Percentiles rank a stretch among this genome's conserved stretches.
These are phyloP conservation scores for Amborella trichopoda DNA, from an alignment of 164 flowering plant genomes.

Conservation along the genomic window DNA sequence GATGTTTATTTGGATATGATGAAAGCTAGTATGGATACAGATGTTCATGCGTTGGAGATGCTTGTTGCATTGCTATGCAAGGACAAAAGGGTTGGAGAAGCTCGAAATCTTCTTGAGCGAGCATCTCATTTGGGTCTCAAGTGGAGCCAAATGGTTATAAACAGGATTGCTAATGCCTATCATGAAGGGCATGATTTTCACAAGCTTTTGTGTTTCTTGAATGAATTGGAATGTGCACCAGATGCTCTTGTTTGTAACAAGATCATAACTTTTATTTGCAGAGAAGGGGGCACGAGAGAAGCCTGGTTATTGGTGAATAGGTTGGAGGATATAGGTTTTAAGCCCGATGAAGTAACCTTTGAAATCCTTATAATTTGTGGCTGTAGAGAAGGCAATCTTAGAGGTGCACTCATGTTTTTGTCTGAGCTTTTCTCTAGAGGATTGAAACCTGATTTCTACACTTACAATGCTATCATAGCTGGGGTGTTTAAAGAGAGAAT, in stretches of 20 bases:
- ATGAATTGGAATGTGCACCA: conserved; percentile 33
- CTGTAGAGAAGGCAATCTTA: conserved; percentile 56
- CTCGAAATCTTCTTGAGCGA: conserved; percentile 49
- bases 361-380: conserved; percentile 59
- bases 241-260: conserved; percentile 41
- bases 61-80: conserved; percentile 35
- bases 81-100: conserved; percentile 53
- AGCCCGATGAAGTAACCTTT: conserved; percentile 54
- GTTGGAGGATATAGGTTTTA: conserved; percentile 43
- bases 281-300: conserved; percentile 31
- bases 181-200: conserved; percentile 64
- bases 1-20: conserved; percentile 40
- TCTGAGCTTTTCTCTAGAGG: conserved; percentile 52
- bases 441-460: conserved; percentile 36
- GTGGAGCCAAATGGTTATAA: conserved; percentile 27
- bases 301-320: conserved; percentile 38
- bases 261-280: conserved; percentile 39
- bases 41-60: conserved; percentile 18
- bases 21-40: conserved; percentile 22
- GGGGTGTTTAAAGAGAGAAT: conserved; percentile 49
- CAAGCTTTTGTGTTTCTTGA: conserved; percentile 47
- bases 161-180: conserved; percentile 50
- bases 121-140: conserved; percentile 23
- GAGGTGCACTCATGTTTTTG: conserved; percentile 43
- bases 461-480: conserved; percentile 63